Evolutionary conservation across 2,329 filamentous ascomycete genomes (phyloP).

Genomic region (Catunica adiposa): DNA sequence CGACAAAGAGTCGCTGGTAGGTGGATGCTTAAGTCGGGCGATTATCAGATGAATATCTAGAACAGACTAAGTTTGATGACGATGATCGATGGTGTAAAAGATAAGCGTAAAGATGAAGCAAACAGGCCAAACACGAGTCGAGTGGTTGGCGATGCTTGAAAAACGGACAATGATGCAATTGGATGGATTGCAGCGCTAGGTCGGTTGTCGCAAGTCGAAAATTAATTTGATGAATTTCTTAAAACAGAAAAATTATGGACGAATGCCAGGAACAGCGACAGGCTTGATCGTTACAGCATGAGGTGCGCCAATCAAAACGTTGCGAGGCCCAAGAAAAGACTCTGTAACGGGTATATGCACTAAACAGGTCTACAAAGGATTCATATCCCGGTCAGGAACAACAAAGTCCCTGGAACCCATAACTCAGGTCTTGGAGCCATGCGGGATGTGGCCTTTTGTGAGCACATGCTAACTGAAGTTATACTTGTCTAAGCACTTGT

Average conservation of each 20-base stretch:
- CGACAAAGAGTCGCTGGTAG: constrained; percentile 1
- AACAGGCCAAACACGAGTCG: too few species aligned
- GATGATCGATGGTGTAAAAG: too few species aligned
- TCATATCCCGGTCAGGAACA: not conserved
- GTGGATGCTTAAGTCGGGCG: not conserved
- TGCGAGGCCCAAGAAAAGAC: not conserved
- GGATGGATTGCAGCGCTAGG: not conserved
- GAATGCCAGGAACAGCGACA: not conserved
- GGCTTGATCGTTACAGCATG: not conserved
- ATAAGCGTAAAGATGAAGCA: too few species aligned
- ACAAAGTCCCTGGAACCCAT: too few species aligned
- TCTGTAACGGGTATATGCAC: constrained; percentile 1
- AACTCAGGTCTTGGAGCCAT: too few species aligned
- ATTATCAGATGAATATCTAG: too few species aligned
- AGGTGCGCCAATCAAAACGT: too few species aligned
- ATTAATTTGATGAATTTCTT: not conserved
- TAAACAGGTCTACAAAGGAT: not conserved
- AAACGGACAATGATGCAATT: not conserved
- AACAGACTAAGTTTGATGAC: too few species aligned
- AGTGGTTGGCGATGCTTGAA: not conserved
- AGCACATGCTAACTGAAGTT: too few species aligned
- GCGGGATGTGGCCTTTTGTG: too few species aligned
- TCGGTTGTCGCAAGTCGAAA: not conserved
- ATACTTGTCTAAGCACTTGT: too few species aligned
- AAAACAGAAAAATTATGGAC: not conserved